A percentile compares a stretch with the other conserved stretches of the same genome.
phyloP scores from a whole-genome alignment of 805 yeast genomes.

The Kregervanrija fluxuum region DNA sequence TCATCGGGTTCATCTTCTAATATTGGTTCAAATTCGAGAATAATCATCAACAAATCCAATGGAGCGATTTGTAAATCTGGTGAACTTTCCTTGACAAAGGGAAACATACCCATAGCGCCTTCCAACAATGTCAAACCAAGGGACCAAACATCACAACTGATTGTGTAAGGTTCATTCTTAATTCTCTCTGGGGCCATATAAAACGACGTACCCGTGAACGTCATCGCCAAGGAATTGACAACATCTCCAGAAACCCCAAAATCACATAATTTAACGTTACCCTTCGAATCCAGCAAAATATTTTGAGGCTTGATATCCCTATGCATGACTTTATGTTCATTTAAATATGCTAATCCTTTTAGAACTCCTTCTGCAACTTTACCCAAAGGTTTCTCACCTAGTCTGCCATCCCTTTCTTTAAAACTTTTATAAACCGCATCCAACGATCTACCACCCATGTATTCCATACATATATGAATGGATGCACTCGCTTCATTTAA shows the following conservation, averaged over 20 bases:
- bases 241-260: conserved; percentile 98
- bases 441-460: conserved; percentile 86
- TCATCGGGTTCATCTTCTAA: conserved; percentile 70
- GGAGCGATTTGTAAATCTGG: conserved; percentile 54
- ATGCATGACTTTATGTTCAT: conserved; percentile 83
- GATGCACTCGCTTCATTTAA: conserved; percentile 67
- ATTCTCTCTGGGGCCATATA: conserved; percentile 99
- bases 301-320: conserved; percentile 96
- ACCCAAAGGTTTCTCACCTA: conserved; percentile 90
- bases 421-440: conserved; percentile 87
- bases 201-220: conserved; percentile 95
- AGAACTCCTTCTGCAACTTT: conserved; percentile 83
- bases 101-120: conserved; percentile 89
- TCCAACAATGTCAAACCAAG: conserved; percentile 86
- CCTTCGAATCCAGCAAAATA: conserved; percentile 64
- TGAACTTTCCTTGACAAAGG: conserved; percentile 40
- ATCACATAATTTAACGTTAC: conserved; percentile 89
- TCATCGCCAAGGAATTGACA: conserved; percentile 89
- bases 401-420: conserved; percentile 67
- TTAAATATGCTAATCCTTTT: conserved; percentile 79
- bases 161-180: conserved; percentile 91
- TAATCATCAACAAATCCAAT: conserved; percentile 75
- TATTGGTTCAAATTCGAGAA: conserved; percentile 75
- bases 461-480: conserved; percentile 95
- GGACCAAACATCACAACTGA: conserved; percentile 96